A percentile compares a stretch with the other conserved stretches of the same genome.
phyloP scores from a whole-genome alignment of 192 early-diverging fungal genomes.

The Entophlyctis luteolus region DNA sequence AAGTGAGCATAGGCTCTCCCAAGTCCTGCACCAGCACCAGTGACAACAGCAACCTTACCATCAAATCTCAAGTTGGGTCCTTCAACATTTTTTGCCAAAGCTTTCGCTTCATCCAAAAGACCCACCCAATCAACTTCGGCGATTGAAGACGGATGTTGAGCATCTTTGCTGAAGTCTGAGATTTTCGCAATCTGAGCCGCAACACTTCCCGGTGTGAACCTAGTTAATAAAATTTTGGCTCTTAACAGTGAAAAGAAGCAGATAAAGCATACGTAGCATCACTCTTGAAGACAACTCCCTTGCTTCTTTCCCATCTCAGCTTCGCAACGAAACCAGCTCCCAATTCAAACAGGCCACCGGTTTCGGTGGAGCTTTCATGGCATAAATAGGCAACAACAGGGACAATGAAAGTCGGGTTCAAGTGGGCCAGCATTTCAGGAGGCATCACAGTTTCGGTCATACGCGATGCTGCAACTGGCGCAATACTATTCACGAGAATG shows the following conservation, averaged over 20 bases:
- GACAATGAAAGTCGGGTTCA: conserved; percentile 95
- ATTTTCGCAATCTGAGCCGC: conserved; percentile 74
- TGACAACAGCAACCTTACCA: conserved; percentile 79
- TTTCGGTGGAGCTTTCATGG: conserved; percentile 73
- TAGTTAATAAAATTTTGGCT: background rate
- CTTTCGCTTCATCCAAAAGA: conserved; percentile 72
- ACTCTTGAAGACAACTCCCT: conserved; percentile 86
- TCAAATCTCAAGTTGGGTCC: conserved; percentile 60
- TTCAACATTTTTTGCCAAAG: conserved; percentile 56
- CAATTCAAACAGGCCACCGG: conserved; percentile 91
- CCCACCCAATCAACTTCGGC: conserved; percentile 80
- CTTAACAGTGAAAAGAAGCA: no score
- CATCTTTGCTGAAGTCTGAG: conserved; percentile 48
- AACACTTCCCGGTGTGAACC: conserved; percentile 80
- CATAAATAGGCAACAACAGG: conserved; percentile 87
- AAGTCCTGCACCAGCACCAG: conserved; percentile 86
- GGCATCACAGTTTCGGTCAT: conserved; percentile 94
- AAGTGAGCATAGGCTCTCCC: conserved; percentile 83
- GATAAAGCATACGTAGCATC: conserved; percentile 62
- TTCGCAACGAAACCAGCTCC: conserved; percentile 92
- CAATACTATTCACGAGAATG: conserved; percentile 89
- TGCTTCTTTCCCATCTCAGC: conserved; percentile 85
- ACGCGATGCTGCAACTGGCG: conserved; percentile 92
- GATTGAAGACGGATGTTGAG: conserved; percentile 67
- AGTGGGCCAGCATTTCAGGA: conserved; percentile 87